Conservation (phyloP, 768 basidiomycete genomes). For the Suillus weaverae region DNA sequence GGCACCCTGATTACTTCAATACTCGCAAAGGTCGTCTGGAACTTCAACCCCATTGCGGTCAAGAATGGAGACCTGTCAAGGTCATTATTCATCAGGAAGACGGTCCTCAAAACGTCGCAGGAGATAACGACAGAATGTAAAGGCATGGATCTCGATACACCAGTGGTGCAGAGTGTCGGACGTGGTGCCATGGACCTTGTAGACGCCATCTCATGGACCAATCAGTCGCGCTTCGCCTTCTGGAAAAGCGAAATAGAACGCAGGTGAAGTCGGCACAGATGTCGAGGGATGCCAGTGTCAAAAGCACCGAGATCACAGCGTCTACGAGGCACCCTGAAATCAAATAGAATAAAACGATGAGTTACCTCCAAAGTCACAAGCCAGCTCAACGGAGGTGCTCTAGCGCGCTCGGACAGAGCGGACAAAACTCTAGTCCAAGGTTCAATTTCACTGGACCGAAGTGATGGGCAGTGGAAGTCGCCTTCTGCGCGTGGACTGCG, state of each 20-base stretch:
- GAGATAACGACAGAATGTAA: background rate
- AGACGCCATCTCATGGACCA: background rate
- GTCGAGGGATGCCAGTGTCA: background rate
- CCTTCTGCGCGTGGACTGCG: slow-evolving; percentile 1
- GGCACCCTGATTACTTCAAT: background rate
- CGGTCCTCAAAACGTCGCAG: background rate
- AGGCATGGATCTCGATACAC: background rate
- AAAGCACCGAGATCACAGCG: slow-evolving; percentile 1
- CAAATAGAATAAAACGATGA: background rate
- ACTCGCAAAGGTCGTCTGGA: background rate
- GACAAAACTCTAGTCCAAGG: background rate
- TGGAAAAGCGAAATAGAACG: background rate
- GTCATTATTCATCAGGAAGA: background rate
- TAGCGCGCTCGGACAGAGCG: background rate
- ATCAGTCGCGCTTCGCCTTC: background rate
- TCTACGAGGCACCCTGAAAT: background rate
- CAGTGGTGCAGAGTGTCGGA: background rate
- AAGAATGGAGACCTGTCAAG: background rate
- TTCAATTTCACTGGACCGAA: background rate
- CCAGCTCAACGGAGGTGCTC: background rate
- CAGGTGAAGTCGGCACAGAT: background rate
- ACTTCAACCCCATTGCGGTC: background rate
- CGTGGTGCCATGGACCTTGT: background rate
- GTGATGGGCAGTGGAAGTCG: background rate
- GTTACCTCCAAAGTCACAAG: background rate